Percentiles rank a stretch among this genome's conserved stretches.
These are phyloP conservation scores for Aspergillus brunneoviolaceus DNA, from an alignment of 2,329 filamentous ascomycete species.

Conservation along the genomic window DNA sequence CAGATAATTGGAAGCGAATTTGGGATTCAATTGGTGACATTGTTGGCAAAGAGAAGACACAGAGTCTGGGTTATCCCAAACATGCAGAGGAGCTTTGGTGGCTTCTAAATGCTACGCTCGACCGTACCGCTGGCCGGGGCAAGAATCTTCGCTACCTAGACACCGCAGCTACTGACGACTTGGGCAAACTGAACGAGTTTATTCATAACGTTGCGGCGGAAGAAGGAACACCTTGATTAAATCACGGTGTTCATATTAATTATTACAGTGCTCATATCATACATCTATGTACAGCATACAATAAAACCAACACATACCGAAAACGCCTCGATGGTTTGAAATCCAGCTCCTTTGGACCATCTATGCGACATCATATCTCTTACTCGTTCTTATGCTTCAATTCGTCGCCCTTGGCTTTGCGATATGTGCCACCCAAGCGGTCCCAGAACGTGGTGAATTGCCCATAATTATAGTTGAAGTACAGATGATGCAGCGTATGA, in stretches of 20 bases:
- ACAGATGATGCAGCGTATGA: slow-evolving; percentile 86
- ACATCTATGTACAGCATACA: slow-evolving; percentile 6
- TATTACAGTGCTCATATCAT: background rate
- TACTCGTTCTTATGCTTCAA: slow-evolving; percentile 12
- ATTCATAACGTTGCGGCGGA: slow-evolving; percentile 23
- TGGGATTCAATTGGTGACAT: slow-evolving; percentile 23
- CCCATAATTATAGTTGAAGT: slow-evolving; percentile 90
- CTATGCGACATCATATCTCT: background rate
- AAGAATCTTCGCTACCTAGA: slow-evolving; percentile 26
- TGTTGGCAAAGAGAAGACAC: slow-evolving; percentile 21
- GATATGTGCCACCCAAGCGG: slow-evolving; percentile 70
- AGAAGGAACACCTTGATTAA: background rate
- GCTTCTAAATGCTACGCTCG: slow-evolving; percentile 28
- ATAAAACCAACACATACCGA: background rate
- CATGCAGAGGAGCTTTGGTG: slow-evolving; percentile 35
- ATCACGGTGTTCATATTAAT: background rate
- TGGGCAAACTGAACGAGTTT: slow-evolving; percentile 33
- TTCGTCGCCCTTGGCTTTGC: slow-evolving; percentile 18
- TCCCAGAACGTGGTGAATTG: slow-evolving; percentile 95
- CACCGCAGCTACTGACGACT: slow-evolving; percentile 29
- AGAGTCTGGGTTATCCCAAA: slow-evolving; percentile 32
- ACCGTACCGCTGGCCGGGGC: slow-evolving; percentile 17
- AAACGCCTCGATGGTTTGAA: background rate
- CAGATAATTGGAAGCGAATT: slow-evolving; percentile 30
- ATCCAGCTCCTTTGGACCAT: background rate